phyloP scores from a whole-genome alignment of 148 eudicot genomes.

The Cornus suecica region DNA sequence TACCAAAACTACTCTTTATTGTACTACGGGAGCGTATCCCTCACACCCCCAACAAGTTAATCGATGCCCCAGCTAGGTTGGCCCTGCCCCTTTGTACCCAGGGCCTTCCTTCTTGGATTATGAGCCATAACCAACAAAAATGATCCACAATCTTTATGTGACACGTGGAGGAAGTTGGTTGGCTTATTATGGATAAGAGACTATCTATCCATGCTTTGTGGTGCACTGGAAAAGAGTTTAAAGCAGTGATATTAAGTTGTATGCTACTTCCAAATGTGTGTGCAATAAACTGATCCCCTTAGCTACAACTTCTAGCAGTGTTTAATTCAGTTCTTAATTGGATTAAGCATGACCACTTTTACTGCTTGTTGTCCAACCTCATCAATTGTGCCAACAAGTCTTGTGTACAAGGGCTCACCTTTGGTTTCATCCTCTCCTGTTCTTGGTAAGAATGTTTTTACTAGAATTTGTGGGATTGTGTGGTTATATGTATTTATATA shows the following conservation, averaged over 20 bases:
- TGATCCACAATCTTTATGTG: too few species aligned
- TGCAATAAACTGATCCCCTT: slow-evolving; percentile 1
- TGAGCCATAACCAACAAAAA: too few species aligned
- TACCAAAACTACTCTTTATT: too few species aligned
- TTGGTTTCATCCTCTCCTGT: slow-evolving; percentile 47
- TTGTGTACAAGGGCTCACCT: slow-evolving; percentile 44
- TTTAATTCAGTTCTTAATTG: neutral
- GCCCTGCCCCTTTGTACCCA: too few species aligned
- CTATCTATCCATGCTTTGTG: slow-evolving; percentile 48
- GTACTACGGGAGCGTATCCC: too few species aligned
- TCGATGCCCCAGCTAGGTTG: too few species aligned
- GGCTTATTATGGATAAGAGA: slow-evolving; percentile 47
- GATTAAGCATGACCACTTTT: slow-evolving; percentile 60
- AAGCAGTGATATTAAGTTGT: neutral
- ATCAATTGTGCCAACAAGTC: slow-evolving; percentile 51
- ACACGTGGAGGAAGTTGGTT: slow-evolving; percentile 62
- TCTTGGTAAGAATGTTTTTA: slow-evolving; percentile 51
- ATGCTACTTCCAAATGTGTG: neutral
- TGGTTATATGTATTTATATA: neutral
- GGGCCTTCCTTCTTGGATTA: too few species aligned
- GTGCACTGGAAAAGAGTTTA: slow-evolving; percentile 22
- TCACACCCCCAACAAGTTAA: too few species aligned
- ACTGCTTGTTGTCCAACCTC: slow-evolving; percentile 67
- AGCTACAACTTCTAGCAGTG: slow-evolving; percentile 3
- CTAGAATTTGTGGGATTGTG: neutral